Percentiles rank a stretch among this genome's conserved stretches.
Conservation (phyloP, 2,329 filamentous ascomycete genomes). For the Arthrinium puccinioides region DNA sequence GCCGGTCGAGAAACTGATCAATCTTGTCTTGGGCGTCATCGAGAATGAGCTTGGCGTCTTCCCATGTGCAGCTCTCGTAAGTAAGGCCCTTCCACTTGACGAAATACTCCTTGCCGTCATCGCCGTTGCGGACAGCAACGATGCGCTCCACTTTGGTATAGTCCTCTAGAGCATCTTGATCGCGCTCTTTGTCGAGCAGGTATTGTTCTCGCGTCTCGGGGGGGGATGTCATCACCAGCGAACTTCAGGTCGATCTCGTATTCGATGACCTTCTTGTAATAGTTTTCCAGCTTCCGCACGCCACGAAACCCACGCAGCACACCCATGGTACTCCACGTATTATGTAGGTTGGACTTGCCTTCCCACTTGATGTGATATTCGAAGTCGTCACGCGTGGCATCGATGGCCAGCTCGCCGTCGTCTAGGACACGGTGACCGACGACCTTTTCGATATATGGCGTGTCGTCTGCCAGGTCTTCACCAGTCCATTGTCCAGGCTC, state of each 20-base stretch:
- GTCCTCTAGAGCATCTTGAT: slow-evolving; percentile 80
- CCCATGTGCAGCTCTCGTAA: slow-evolving; percentile 96
- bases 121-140: slow-evolving; percentile 74
- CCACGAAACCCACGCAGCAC: slow-evolving; percentile 72
- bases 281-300: slow-evolving; percentile 87
- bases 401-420: slow-evolving; percentile 50
- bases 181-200: slow-evolving; percentile 88
- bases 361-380: slow-evolving; percentile 97
- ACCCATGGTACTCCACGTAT: slow-evolving; percentile 85
- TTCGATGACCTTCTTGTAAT: slow-evolving; percentile 76
- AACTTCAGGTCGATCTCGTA: slow-evolving; percentile 72
- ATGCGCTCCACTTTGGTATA: slow-evolving; percentile 90
- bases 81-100: slow-evolving; percentile 96
- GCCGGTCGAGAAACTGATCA: slow-evolving; percentile 81
- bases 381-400: slow-evolving; percentile 65
- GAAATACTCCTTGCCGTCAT: slow-evolving; percentile 78
- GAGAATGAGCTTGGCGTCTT: slow-evolving; percentile 67
- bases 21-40: slow-evolving; percentile 80
- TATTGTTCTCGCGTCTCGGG: slow-evolving; percentile 89
- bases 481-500: slow-evolving; percentile 64
- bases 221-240: slow-evolving; percentile 65
- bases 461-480: slow-evolving; percentile 65
- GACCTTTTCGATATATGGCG: slow-evolving; percentile 83
- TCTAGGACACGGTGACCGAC: slow-evolving; percentile 78
- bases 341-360: slow-evolving; percentile 87